Percentiles rank a stretch among this genome's conserved stretches.
These are phyloP conservation scores for Umbilicaria muhlenbergii DNA, from an alignment of 495 filamentous ascomycete species.

Conservation along the genomic window DNA sequence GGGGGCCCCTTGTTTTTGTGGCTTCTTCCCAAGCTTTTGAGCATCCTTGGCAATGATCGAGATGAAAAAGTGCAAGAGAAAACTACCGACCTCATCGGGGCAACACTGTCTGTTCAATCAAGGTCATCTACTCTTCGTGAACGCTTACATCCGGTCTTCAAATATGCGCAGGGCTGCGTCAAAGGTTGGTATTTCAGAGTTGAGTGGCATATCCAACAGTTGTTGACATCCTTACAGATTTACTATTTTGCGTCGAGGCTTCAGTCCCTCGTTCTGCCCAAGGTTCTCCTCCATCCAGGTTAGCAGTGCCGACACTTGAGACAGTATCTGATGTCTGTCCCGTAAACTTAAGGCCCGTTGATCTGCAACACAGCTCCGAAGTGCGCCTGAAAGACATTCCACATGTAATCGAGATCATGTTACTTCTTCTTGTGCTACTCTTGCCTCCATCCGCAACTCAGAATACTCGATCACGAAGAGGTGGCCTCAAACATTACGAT, in stretches of 20 bases:
- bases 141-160: slow-evolving; percentile 10
- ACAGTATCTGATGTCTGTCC: slow-evolving; percentile 3
- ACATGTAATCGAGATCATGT: background rate
- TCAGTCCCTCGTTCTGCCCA: background rate
- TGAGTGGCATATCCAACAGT: slow-evolving; percentile 5
- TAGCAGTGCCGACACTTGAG: background rate
- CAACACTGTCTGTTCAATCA: slow-evolving; percentile 3
- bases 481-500: too few relatives aligned
- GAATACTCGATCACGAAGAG: too few relatives aligned
- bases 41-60: slow-evolving; percentile 29
- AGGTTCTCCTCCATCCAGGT: background rate
- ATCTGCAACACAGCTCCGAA: background rate
- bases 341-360: background rate
- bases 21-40: slow-evolving; percentile 50
- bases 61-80: slow-evolving; percentile 7
- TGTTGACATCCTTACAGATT: slow-evolving; percentile 5
- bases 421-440: background rate
- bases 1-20: slow-evolving; percentile 57
- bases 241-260: slow-evolving; percentile 5
- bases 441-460: background rate
- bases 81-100: background rate
- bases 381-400: background rate
- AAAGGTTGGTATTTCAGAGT: slow-evolving; percentile 5
- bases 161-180: slow-evolving; percentile 4
- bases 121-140: slow-evolving; percentile 5